Evolutionary conservation across 257 asterid species (phyloP).

Genomic region (Penstemon barbatus): DNA sequence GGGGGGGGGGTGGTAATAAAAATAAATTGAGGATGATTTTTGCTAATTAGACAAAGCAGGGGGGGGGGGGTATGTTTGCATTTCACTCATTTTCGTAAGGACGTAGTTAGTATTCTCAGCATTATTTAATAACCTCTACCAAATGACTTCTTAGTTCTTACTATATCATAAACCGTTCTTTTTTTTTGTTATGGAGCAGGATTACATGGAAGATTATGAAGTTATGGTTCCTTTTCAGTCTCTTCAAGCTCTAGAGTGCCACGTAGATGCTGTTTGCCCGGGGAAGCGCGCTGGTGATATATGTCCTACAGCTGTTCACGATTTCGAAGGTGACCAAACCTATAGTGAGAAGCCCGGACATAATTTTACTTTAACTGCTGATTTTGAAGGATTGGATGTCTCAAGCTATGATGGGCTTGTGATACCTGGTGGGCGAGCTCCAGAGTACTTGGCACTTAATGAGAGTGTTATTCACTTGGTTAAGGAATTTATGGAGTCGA

Average conservation of each 20-base stretch:
- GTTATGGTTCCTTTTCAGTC: slow-evolving; percentile 90
- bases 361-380: slow-evolving; percentile 69
- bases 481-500: slow-evolving; percentile 72
- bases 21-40: no score
- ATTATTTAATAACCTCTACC: no score
- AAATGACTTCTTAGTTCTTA: no score
- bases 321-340: slow-evolving; percentile 98
- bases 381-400: slow-evolving; percentile 55
- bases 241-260: slow-evolving; percentile 87
- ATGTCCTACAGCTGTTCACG: slow-evolving; percentile 90
- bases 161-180: slow-evolving; percentile 2
- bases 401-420: slow-evolving; percentile 87
- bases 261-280: slow-evolving; percentile 90
- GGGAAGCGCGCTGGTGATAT: slow-evolving; percentile 64
- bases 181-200: slow-evolving; percentile 48
- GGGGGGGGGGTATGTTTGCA: no score
- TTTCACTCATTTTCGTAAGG: no score
- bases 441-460: slow-evolving; percentile 86
- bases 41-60: no score
- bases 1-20: no score
- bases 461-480: slow-evolving; percentile 64
- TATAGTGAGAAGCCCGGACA: slow-evolving; percentile 98
- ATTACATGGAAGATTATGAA: slow-evolving; percentile 97
- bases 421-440: slow-evolving; percentile 97
- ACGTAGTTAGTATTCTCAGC: no score